phyloP scores from a whole-genome alignment of 2,329 filamentous ascomycete genomes.

The Cladosporium colombiae region DNA sequence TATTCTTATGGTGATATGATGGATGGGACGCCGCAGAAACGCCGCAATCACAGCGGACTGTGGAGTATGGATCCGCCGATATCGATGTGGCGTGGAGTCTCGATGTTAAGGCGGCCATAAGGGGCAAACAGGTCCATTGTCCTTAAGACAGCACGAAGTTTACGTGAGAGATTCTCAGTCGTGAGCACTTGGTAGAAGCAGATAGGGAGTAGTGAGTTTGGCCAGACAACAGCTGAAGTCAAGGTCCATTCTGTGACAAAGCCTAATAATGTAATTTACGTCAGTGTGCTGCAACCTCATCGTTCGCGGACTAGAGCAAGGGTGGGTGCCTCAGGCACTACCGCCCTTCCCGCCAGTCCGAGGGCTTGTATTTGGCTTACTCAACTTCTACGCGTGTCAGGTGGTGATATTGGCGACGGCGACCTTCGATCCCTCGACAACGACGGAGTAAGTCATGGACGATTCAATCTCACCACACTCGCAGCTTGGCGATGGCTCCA shows the following conservation, averaged over 20 bases:
- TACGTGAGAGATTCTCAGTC: not conserved
- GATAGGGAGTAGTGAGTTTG: not conserved
- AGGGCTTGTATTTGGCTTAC: conserved; percentile 12
- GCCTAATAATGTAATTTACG: not conserved
- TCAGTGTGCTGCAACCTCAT: not conserved
- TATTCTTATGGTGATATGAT: not conserved
- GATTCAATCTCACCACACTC: conserved; percentile 9
- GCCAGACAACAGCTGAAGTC: not conserved
- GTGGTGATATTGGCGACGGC: not conserved
- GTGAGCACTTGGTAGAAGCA: not conserved
- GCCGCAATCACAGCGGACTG: conserved; percentile 12
- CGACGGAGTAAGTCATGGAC: conserved; percentile 5
- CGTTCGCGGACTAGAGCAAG: no score
- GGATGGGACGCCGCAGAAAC: conserved; percentile 15
- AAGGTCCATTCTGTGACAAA: not conserved
- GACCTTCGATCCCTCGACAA: not conserved
- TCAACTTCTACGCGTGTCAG: not conserved
- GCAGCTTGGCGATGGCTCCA: conserved; percentile 6
- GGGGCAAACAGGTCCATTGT: not conserved
- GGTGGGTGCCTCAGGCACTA: not conserved
- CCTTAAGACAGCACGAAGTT: not conserved
- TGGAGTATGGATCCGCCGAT: conserved; percentile 16
- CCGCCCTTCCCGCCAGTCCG: not conserved
- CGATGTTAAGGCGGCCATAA: not conserved
- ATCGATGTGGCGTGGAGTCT: conserved; percentile 2